These are phyloP conservation scores for Fusarium sp. DNA, from an alignment of 2,329 filamentous ascomycete species.

Conservation along the genomic window DNA sequence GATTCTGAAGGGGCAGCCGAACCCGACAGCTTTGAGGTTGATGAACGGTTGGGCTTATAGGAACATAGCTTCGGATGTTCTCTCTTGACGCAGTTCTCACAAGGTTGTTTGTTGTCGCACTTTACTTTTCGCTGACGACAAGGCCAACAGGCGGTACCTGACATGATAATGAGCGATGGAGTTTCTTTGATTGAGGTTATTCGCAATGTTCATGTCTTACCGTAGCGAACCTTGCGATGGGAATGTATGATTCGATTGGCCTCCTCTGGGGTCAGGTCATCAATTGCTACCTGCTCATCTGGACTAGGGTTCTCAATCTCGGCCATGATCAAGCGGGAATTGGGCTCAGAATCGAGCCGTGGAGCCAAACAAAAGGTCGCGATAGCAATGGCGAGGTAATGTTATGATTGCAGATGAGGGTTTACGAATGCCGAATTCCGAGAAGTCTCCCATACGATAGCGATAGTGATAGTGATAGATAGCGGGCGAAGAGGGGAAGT, in stretches of 20 bases:
- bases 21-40: conserved; percentile 51
- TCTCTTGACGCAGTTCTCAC: conserved; percentile 75
- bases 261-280: conserved; percentile 72
- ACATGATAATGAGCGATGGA: conserved; percentile 25
- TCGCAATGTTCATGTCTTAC: conserved; percentile 54
- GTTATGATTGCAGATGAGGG: conserved; percentile 43
- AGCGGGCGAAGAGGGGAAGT: conserved; percentile 41
- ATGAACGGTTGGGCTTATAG: conserved; percentile 70
- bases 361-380: conserved; percentile 42
- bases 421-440: conserved; percentile 53
- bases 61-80: conserved; percentile 73
- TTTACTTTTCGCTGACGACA: conserved; percentile 76
- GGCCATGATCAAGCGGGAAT: conserved; percentile 53
- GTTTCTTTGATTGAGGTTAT: conserved; percentile 25
- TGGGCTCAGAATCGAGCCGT: conserved; percentile 34
- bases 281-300: conserved; percentile 59
- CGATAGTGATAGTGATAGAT: neutral
- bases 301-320: conserved; percentile 58
- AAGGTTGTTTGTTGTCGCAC: conserved; percentile 75
- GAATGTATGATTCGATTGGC: conserved; percentile 76
- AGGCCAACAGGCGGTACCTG: conserved; percentile 74
- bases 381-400: conserved; percentile 36
- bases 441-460: conserved; percentile 44
- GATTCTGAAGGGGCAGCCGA: conserved; percentile 43
- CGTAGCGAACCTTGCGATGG: conserved; percentile 75